Evolutionary conservation across 805 yeast genomes (phyloP), one percentile per base, ranked within the genome.

Genomic region (Yarrowia alimentaria): DNA sequence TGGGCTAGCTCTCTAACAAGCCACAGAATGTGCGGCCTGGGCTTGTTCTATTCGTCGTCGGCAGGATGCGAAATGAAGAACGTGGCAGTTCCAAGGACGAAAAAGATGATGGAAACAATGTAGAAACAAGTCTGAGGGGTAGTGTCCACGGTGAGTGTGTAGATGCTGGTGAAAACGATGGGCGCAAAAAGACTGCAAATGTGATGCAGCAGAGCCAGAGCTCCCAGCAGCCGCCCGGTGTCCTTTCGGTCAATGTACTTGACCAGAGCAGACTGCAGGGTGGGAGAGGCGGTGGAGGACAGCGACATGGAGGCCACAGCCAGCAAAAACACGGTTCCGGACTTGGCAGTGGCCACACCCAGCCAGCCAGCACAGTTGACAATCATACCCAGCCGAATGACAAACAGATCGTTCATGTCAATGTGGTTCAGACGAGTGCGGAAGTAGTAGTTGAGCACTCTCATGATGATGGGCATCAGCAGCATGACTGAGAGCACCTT

Each of bases 201-300:
- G 12, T 51, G 57, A 31, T 51, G 49, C 21, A 60, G 53, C 12
- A 58, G 49, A 4, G 57, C 55, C 20, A 60, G 33, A 1, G 61
- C 64, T 6, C 64, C 64, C 13, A 61, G 49, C 26, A 58, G 52
- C 30, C 57, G 60, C 1, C 64, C 64, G 13, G 61, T 49, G n/a
- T 53, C 37, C 14, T 52, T 53, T 30, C 43, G 35, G 20, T 55
- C 57, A 6, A 58, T 56, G 32, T 60, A 56, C 53, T 61, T 61
- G 53, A 60, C 56, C 12, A 61, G 29, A 6, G 59, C 54, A 32
- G 54, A 54, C 37, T 58, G 58, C 16, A 58, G 16, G 1, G 61
- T 53, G 6, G 64, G 64, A 14, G 54, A 45, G 21, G 42, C 52
- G n/a, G 59, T 43, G 7, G 53, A 56, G 3, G 59, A 59, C 11